Percentiles rank a stretch among this genome's conserved stretches.
These are phyloP conservation scores for Litchi chinensis DNA, from an alignment of 345 rosid genomes.

Conservation along the genomic window DNA sequence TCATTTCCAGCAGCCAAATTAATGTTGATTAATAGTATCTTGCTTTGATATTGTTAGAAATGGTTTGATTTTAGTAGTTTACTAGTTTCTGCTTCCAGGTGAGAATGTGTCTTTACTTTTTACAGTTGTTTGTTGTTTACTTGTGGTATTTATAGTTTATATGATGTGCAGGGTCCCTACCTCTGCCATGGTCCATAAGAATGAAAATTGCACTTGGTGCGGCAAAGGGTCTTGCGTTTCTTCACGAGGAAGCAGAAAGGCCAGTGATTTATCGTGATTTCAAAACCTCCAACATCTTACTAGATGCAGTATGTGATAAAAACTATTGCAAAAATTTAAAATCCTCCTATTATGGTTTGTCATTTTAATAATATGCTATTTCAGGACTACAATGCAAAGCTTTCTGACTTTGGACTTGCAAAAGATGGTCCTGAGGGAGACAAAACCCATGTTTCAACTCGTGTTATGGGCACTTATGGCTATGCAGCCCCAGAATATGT, in stretches of 20 bases:
- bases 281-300: constrained; percentile 90
- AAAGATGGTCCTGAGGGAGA: constrained; percentile 99
- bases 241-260: constrained; percentile 95
- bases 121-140: not conserved
- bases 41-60: not conserved
- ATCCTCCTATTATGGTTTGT: not conserved
- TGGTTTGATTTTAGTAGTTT: not conserved
- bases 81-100: not conserved
- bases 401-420: constrained; percentile 97
- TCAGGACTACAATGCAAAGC: constrained; percentile 95
- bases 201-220: constrained; percentile 97
- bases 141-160: not conserved
- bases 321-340: not conserved
- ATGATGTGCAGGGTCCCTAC: constrained; percentile 71
- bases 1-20: not conserved
- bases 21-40: not conserved
- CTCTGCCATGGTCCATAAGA: constrained; percentile 96
- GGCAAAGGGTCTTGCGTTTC: constrained; percentile 96
- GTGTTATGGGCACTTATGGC: constrained; percentile 98
- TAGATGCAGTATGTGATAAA: constrained; percentile 69
- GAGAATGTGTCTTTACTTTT: not conserved
- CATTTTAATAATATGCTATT: constrained; percentile 30
- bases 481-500: constrained; percentile 99
- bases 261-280: constrained; percentile 97
- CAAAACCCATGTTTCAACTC: constrained; percentile 96